phyloP scores from a whole-genome alignment of 495 filamentous ascomycete species.

The Copromyces sp. region DNA sequence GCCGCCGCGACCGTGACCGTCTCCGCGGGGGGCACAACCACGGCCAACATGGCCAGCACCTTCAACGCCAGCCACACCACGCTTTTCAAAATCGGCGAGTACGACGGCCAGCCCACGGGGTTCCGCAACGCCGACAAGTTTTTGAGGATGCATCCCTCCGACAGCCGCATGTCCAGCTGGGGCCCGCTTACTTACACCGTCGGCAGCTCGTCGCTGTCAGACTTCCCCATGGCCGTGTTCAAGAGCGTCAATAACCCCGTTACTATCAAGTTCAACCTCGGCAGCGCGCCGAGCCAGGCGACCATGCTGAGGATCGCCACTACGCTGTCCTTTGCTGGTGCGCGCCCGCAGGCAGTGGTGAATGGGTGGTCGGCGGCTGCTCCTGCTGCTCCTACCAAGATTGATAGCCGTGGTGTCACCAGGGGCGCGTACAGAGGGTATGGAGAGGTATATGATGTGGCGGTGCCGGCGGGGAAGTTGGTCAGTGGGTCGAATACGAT shows the following conservation, averaged over 20 bases:
- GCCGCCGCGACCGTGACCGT: slow-evolving; percentile 44
- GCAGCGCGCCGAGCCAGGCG: slow-evolving; percentile 34
- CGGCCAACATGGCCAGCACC: slow-evolving; percentile 43
- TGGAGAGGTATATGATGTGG: slow-evolving; percentile 51
- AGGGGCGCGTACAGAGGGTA: slow-evolving; percentile 52
- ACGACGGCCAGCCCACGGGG: slow-evolving; percentile 52
- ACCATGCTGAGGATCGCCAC: slow-evolving; percentile 54
- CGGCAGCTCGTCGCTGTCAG: slow-evolving; percentile 36
- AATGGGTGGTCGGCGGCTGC: slow-evolving; percentile 39
- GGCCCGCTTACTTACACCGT: slow-evolving; percentile 48
- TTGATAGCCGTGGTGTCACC: slow-evolving; percentile 54
- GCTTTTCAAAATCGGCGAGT: slow-evolving; percentile 54
- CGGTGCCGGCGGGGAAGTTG: slow-evolving; percentile 45
- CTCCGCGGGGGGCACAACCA: slow-evolving; percentile 41
- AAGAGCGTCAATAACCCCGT: slow-evolving; percentile 51
- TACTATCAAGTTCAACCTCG: slow-evolving; percentile 51
- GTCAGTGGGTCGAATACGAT: slow-evolving; percentile 52
- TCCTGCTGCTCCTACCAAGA: slow-evolving; percentile 49
- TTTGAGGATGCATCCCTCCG: slow-evolving; percentile 56
- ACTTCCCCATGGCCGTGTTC: slow-evolving; percentile 59
- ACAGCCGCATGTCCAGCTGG: slow-evolving; percentile 52
- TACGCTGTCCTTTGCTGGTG: slow-evolving; percentile 51
- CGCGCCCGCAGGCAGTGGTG: slow-evolving; percentile 37
- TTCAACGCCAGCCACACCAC: slow-evolving; percentile 29
- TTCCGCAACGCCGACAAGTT: slow-evolving; percentile 58